Evolutionary conservation across 805 yeast species (phyloP).

Genomic region (Monosporozyma aquatica): DNA sequence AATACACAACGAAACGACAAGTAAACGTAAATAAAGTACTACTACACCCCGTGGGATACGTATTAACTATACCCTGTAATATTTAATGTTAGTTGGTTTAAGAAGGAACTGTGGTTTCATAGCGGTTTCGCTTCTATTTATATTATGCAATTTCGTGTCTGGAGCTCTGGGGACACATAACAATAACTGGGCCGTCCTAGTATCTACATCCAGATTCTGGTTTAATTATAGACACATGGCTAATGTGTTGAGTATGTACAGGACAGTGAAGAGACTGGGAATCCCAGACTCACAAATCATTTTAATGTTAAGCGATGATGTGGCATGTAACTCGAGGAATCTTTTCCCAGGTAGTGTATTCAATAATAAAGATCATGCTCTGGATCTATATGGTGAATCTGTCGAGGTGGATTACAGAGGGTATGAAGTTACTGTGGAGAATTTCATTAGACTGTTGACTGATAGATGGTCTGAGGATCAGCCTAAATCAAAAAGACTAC

Average conservation of each 20-base stretch:
- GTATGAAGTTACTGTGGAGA: constrained; percentile 96
- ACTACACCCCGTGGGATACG: too few species aligned
- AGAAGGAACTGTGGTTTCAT: neutral
- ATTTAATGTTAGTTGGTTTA: neutral
- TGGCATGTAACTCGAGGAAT: constrained; percentile 93
- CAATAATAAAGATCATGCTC: constrained; percentile 84
- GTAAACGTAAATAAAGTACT: neutral
- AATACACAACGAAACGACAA: too few species aligned
- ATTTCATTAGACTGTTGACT: constrained; percentile 82
- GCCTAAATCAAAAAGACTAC: constrained; percentile 80
- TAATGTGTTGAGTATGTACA: constrained; percentile 83
- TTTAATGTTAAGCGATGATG: constrained; percentile 91
- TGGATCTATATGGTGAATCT: constrained; percentile 88
- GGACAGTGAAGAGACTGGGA: constrained; percentile 92
- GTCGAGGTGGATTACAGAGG: constrained; percentile 97
- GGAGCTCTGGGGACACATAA: constrained; percentile 35
- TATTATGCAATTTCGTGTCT: neutral
- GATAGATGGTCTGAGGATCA: constrained; percentile 95
- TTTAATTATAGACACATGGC: constrained; percentile 98
- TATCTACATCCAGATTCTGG: constrained; percentile 96
- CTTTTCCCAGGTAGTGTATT: constrained; percentile 93
- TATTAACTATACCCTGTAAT: too few species aligned
- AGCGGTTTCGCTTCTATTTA: neutral
- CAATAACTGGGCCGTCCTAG: constrained; percentile 75
- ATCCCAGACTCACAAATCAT: constrained; percentile 97